Evolutionary conservation across 2,329 filamentous ascomycete genomes (phyloP).

Genomic region (Didymellaceae sp.): DNA sequence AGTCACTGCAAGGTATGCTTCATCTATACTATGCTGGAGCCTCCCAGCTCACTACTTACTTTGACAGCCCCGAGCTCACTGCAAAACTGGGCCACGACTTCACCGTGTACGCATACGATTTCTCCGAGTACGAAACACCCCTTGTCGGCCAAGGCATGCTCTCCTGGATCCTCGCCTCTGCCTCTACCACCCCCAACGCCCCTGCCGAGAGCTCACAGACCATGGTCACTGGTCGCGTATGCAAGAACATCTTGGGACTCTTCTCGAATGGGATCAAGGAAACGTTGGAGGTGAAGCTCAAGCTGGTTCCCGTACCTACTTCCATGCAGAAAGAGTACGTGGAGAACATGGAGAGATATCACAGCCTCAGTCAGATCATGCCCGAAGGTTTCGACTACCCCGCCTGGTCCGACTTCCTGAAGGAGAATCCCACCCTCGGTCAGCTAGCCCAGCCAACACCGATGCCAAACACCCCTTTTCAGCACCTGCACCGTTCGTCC

Average conservation of each 20-base stretch:
- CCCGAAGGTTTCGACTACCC: conserved; percentile 70
- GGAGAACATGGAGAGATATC: conserved; percentile 66
- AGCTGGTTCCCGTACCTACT: conserved; percentile 78
- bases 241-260: conserved; percentile 81
- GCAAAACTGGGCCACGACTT: conserved; percentile 79
- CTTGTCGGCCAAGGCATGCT: conserved; percentile 95
- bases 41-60: conserved; percentile 23
- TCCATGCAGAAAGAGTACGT: conserved; percentile 66
- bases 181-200: conserved; percentile 62
- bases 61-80: conserved; percentile 81
- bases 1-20: conserved; percentile 62
- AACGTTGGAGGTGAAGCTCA: conserved; percentile 91
- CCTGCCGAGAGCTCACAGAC: conserved; percentile 68
- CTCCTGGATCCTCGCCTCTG: conserved; percentile 76
- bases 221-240: conserved; percentile 87
- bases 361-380: conserved; percentile 63
- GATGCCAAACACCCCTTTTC: conserved; percentile 22
- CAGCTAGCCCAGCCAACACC: conserved; percentile 42
- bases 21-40: conserved; percentile 16
- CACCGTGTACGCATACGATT: conserved; percentile 96
- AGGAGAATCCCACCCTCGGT: conserved; percentile 65
- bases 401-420: conserved; percentile 80
- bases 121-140: conserved; percentile 91
- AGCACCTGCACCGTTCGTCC: conserved; percentile 28
- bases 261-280: conserved; percentile 85